A percentile compares a stretch with the other conserved stretches of the same genome.
phyloP scores from a whole-genome alignment of 129 eudicot genomes.

The Escallonia herrerae region DNA sequence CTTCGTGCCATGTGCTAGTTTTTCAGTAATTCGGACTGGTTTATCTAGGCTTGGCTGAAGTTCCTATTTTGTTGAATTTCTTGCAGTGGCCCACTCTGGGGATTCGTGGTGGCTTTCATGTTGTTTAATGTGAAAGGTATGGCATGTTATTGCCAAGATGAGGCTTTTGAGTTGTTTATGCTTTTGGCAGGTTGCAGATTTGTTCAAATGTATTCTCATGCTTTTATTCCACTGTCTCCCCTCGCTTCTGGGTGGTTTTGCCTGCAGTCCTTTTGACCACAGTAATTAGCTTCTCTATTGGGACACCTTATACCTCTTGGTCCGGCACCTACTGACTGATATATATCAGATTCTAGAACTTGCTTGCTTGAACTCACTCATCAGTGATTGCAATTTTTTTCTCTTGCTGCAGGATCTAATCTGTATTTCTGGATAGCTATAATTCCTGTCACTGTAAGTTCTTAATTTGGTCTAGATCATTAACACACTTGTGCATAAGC shows the following conservation, averaged over 20 bases:
- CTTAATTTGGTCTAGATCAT: background rate
- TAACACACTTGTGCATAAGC: background rate
- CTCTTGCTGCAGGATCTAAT: conserved; percentile 75
- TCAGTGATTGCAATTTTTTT: conserved; percentile 6
- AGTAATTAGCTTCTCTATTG: no score
- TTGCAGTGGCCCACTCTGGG: conserved; percentile 96
- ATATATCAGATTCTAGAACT: background rate
- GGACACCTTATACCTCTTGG: background rate
- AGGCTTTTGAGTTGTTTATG: background rate
- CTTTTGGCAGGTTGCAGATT: background rate
- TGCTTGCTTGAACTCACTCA: background rate
- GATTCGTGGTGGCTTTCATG: conserved; percentile 92
- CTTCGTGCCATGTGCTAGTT: no score
- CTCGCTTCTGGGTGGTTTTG: background rate
- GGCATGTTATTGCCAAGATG: background rate
- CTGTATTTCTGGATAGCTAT: conserved; percentile 97
- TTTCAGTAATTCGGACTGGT: background rate
- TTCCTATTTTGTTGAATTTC: conserved; percentile 13
- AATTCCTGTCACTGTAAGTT: conserved; percentile 82
- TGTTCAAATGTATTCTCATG: background rate
- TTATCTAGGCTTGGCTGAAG: conserved; percentile 10
- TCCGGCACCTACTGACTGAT: background rate
- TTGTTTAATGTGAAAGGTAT: conserved; percentile 85
- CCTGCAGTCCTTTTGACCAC: background rate
- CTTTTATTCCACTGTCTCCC: background rate